Base-by-base conservation (phyloP, 164 flowering plant species). In the Paratinospora sagittata region DNA sequence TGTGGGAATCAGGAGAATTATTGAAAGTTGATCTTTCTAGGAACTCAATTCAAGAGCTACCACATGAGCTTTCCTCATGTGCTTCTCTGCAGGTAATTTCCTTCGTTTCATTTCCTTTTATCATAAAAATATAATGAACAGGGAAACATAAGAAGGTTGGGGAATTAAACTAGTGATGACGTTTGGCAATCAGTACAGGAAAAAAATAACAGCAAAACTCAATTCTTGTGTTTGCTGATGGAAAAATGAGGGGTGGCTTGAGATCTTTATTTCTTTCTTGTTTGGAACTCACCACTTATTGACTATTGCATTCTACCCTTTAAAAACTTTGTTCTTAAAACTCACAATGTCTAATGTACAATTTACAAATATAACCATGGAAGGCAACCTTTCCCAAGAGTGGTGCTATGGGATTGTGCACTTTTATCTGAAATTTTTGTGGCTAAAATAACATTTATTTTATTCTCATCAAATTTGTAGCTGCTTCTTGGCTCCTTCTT, bases 1-100 rank as follows among this genome's bases (percentile, higher is more conserved):
- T 86, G 27, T 95, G 96, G 92, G 88, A 87, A 80, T 81, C 96
- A 37, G 81, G 78, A 71, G 97, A 87, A n/a, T 74, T 90, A 58
- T 67, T 79, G 68, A 91, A 88, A 80, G 82, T 91, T 77, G 89
- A 91, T 86, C 90, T 95, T 69, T 88, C 97, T 43, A 82, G 75
- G 73, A 95, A 95, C 82, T 85, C 83, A 43, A 85, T 95, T 63
- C 79, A 85, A 71, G 94, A 84, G 81, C 82, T 91, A 45, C 97
- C 97, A 3, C 52, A 71, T 58, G 89, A 91, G 68, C 96, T 95
- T 71, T 84, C 91, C 10, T 85, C 85, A 3, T 90, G 94, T 76
- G 73, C 74, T 67, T 82, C 86, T 34, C 86, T 95, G 39, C 87
- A 95, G 97, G 99, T 91, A 77, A 33, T 63, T 45, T 37, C 27